Evolutionary conservation across 192 early-diverging fungal genomes (phyloP).

Genomic region (Backusella circina): DNA sequence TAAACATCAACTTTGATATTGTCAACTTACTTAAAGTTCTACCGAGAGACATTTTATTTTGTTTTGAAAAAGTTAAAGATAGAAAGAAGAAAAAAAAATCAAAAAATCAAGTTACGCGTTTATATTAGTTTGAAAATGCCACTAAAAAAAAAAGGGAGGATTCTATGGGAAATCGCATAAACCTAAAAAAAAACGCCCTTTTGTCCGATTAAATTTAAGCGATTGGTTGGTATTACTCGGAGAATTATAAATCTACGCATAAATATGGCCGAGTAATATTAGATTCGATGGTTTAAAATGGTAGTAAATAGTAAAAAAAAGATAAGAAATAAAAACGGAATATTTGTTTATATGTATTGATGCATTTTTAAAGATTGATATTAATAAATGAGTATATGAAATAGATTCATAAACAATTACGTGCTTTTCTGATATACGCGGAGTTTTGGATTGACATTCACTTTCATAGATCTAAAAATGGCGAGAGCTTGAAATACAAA

Average conservation of each 20-base stretch:
- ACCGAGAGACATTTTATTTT: slow-evolving; percentile 31
- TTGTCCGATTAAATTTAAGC: slow-evolving; percentile 15
- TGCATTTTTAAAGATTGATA: neutral
- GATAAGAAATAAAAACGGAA: neutral
- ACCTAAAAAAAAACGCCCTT: neutral
- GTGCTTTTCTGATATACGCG: neutral
- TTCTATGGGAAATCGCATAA: neutral
- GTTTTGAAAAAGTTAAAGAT: neutral
- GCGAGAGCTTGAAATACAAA: neutral
- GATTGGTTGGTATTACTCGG: slow-evolving; percentile 3
- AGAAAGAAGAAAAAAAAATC: neutral
- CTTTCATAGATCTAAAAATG: neutral
- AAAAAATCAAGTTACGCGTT: neutral
- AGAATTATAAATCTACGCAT: neutral
- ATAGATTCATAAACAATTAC: neutral
- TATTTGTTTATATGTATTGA: neutral
- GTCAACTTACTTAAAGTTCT: slow-evolving; percentile 24
- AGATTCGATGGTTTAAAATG: neutral
- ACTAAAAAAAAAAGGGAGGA: neutral
- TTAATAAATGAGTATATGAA: neutral
- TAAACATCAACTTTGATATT: neutral
- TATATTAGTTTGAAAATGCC: slow-evolving; percentile 4
- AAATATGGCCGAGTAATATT: neutral
- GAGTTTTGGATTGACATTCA: neutral
- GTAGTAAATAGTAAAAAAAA: neutral